phyloP scores from a whole-genome alignment of 2,329 filamentous ascomycete species.

The Daldinia eschscholtzii region DNA sequence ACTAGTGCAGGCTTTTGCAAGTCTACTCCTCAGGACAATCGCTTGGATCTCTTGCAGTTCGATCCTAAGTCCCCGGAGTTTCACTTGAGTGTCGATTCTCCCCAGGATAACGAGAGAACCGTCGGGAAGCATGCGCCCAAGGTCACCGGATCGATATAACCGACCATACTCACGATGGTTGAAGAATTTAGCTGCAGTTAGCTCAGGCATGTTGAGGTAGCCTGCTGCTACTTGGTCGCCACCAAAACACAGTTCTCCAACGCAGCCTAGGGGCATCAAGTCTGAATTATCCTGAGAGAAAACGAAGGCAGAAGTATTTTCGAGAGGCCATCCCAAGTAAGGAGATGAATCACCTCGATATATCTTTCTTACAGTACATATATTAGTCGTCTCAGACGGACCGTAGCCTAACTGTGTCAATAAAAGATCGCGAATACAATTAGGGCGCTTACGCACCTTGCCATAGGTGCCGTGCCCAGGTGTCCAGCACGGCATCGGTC shows the following conservation, averaged over 20 bases:
- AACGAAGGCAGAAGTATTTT: constrained; percentile 82
- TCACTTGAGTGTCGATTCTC: constrained; percentile 82
- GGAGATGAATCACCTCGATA: constrained; percentile 69
- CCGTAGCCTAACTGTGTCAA: constrained; percentile 70
- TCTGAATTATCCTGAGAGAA: constrained; percentile 61
- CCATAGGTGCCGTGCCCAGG: constrained; percentile 78
- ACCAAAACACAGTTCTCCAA: constrained; percentile 89
- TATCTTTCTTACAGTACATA: constrained; percentile 81
- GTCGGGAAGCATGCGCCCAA: constrained; percentile 82
- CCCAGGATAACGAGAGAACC: constrained; percentile 80
- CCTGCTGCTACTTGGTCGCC: constrained; percentile 83
- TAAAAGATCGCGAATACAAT: neutral
- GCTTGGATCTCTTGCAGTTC: constrained; percentile 82
- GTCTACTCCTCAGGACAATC: constrained; percentile 64
- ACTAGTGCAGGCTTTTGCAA: constrained; percentile 73
- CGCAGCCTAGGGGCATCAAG: constrained; percentile 74
- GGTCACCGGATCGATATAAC: constrained; percentile 85
- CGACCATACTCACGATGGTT: constrained; percentile 76
- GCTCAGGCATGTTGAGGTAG: constrained; percentile 72
- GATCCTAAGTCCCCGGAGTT: constrained; percentile 83
- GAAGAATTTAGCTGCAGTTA: constrained; percentile 77
- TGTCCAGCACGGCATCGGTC: constrained; percentile 75
- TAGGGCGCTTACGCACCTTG: constrained; percentile 64
- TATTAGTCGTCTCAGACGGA: constrained; percentile 88
- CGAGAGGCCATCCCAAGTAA: constrained; percentile 80